Conservation (phyloP, 306 rosid species). For the Canavalia gladiata region DNA sequence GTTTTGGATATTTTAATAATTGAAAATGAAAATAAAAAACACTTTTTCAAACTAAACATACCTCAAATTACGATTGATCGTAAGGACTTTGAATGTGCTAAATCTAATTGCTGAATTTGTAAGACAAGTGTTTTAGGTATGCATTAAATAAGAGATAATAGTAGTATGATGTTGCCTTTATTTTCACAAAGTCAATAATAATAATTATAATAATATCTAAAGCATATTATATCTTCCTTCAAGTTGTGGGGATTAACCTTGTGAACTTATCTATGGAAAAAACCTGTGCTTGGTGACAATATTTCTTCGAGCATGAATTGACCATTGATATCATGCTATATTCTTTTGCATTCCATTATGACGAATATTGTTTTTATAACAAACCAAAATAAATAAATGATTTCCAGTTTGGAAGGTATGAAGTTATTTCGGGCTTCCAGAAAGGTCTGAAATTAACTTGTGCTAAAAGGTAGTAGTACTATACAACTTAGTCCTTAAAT, state of each 20-base stretch:
- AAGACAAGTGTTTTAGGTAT: neutral
- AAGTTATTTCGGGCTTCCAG: too few relatives aligned
- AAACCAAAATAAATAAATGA: neutral
- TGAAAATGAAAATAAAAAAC: too few relatives aligned
- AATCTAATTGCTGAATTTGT: neutral
- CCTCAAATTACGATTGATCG: neutral
- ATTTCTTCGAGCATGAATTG: neutral
- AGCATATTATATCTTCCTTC: neutral
- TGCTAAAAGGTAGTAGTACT: neutral
- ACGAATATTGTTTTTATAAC: neutral
- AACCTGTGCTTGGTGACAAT: neutral
- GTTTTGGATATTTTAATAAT: too few relatives aligned
- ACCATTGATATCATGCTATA: slow-evolving; percentile 16
- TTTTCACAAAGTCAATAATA: neutral
- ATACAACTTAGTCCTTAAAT: neutral
- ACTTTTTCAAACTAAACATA: too few relatives aligned
- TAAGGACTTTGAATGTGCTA: neutral
- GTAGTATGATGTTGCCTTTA: neutral
- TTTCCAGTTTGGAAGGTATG: neutral
- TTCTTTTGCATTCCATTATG: neutral
- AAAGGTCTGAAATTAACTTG: too few relatives aligned
- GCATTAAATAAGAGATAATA: neutral
- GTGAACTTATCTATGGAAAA: neutral
- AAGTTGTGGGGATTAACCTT: neutral
- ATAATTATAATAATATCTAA: neutral